These are phyloP conservation scores for Cryptomeria japonica DNA, from an alignment of 75 land plant species.

Conservation along the genomic window DNA sequence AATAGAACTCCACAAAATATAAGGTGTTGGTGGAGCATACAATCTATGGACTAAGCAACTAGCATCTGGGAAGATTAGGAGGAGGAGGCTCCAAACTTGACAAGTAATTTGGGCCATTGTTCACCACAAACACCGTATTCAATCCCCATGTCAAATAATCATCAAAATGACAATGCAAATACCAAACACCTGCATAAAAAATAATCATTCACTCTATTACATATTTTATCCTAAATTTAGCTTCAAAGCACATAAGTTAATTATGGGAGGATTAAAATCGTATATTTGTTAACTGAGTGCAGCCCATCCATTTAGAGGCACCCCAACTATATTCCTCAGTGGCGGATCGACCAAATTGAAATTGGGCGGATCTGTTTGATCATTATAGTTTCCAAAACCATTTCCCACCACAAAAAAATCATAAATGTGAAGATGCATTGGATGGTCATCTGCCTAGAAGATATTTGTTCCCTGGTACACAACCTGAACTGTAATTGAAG, in stretches of 20 bases:
- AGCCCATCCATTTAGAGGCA: slow-evolving; percentile 33
- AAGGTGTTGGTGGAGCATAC: no score
- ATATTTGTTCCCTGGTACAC: slow-evolving; percentile 39
- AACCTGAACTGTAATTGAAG: slow-evolving; percentile 17
- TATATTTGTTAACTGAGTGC: slow-evolving; percentile 8
- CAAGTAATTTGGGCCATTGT: slow-evolving; percentile 10
- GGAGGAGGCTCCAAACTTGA: neutral
- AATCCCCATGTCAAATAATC: slow-evolving; percentile 20
- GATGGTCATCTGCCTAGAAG: slow-evolving; percentile 13
- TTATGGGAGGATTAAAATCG: no score
- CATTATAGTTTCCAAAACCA: slow-evolving; percentile 36
- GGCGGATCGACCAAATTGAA: slow-evolving; percentile 43
- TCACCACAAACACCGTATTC: slow-evolving; percentile 16
- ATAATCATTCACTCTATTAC: no score
- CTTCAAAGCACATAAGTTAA: no score
- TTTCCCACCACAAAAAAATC: slow-evolving; percentile 26
- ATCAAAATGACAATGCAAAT: slow-evolving; percentile 34
- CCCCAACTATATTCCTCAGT: slow-evolving; percentile 26
- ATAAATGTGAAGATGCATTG: slow-evolving; percentile 39
- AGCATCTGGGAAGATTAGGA: neutral
- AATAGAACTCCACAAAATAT: no score
- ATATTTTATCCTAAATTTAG: no score
- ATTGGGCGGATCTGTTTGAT: neutral
- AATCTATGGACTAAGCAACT: neutral
- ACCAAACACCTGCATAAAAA: slow-evolving; percentile 13